Conservation (phyloP, 2,329 filamentous ascomycete species). For the Trichophyton mentagrophytes region DNA sequence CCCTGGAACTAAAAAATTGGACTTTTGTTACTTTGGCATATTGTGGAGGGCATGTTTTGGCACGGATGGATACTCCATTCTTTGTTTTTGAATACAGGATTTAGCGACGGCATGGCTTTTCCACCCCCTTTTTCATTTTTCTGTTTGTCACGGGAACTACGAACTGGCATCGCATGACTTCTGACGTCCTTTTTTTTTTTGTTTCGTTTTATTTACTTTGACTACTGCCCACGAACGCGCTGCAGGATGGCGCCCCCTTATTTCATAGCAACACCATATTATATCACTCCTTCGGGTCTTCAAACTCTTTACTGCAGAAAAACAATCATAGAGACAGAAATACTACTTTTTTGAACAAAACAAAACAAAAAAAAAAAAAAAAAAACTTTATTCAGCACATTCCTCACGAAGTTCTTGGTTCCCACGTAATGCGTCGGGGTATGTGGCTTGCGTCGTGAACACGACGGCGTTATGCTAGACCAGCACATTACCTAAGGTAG, state of each 20-base stretch:
- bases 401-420: neutral
- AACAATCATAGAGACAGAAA: neutral
- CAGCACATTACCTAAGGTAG: neutral
- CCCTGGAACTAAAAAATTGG: neutral
- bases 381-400: neutral
- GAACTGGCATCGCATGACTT: conserved; percentile 1
- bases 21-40: neutral
- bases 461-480: neutral
- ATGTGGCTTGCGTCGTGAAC: neutral
- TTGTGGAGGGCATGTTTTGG: neutral
- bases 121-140: neutral
- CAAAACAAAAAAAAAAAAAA: no score
- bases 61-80: neutral
- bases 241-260: neutral
- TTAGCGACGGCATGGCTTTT: conserved; percentile 1
- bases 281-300: neutral
- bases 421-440: neutral
- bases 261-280: neutral
- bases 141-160: neutral
- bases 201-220: neutral
- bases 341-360: neutral
- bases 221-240: neutral
- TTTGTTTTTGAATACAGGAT: neutral
- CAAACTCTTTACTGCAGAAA: neutral
- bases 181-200: neutral